Evolutionary conservation across 2,329 filamentous ascomycete species (phyloP).

Genomic region (Intubia oerlemansii): DNA sequence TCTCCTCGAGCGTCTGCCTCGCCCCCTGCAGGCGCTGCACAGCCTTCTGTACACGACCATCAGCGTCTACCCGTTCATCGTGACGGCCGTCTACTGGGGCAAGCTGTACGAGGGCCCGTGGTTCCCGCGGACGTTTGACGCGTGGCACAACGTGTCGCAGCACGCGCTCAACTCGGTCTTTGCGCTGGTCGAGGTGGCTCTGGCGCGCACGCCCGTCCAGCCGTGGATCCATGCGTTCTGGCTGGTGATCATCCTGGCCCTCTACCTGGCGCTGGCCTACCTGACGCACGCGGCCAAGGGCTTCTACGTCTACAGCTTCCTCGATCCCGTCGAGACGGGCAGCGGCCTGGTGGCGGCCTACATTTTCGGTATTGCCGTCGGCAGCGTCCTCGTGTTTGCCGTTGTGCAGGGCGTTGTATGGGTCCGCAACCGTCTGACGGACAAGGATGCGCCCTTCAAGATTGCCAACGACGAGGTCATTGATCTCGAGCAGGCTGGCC

Average conservation of each 20-base stretch:
- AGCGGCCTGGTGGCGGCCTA: slow-evolving; percentile 40
- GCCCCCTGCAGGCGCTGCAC: slow-evolving; percentile 42
- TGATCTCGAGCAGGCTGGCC: background rate
- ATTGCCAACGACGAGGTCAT: slow-evolving; percentile 1
- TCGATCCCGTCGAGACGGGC: slow-evolving; percentile 35
- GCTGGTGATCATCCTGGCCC: slow-evolving; percentile 45
- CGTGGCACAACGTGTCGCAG: slow-evolving; percentile 48
- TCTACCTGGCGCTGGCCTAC: slow-evolving; percentile 57
- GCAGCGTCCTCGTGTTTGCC: slow-evolving; percentile 28
- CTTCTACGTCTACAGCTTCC: slow-evolving; percentile 60
- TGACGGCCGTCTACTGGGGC: slow-evolving; percentile 51
- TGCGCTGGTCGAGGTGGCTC: slow-evolving; percentile 52
- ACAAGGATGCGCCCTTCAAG: slow-evolving; percentile 21
- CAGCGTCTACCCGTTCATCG: slow-evolving; percentile 43
- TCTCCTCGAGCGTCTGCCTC: slow-evolving; percentile 37
- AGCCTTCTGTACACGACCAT: slow-evolving; percentile 40
- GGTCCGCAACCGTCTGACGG: slow-evolving; percentile 26
- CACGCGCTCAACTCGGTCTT: slow-evolving; percentile 56
- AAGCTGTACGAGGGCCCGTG: slow-evolving; percentile 31
- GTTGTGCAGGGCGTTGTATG: slow-evolving; percentile 28
- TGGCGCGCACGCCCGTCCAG: slow-evolving; percentile 42
- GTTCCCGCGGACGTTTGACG: slow-evolving; percentile 26
- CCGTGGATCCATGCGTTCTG: slow-evolving; percentile 44
- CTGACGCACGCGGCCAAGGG: slow-evolving; percentile 46
- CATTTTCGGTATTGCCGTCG: slow-evolving; percentile 34